These are phyloP conservation scores for Naematelia encephala DNA, from an alignment of 768 basidiomycete genomes.

Conservation along the genomic window DNA sequence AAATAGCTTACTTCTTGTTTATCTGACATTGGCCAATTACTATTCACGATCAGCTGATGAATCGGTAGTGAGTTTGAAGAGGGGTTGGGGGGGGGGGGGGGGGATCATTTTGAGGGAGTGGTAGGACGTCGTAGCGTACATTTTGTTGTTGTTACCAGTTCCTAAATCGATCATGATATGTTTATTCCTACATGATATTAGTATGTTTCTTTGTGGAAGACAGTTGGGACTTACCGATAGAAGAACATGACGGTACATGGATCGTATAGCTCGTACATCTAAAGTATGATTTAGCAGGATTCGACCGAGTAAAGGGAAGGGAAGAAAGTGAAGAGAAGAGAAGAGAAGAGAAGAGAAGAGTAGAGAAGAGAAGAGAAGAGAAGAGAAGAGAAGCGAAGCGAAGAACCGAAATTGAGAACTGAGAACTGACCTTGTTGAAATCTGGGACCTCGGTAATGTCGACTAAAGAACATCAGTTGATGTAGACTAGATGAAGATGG, in stretches of 20 bases:
- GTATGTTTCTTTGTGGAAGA: too few relatives aligned
- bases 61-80: neutral
- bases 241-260: constrained; percentile 97
- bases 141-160: constrained; percentile 99
- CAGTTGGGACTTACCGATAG: constrained; percentile 66
- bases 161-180: constrained; percentile 99
- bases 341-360: too few relatives aligned
- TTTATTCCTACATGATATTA: constrained; percentile 81
- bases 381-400: too few relatives aligned
- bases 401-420: too few relatives aligned
- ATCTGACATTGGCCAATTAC: constrained; percentile 98
- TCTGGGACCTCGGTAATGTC: constrained; percentile 97
- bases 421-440: constrained; percentile 80
- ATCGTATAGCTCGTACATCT: constrained; percentile 99
- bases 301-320: neutral
- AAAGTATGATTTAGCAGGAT: too few relatives aligned
- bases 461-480: constrained; percentile 46
- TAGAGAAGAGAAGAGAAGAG: too few relatives aligned
- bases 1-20: constrained; percentile 77
- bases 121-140: constrained; percentile 57
- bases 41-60: constrained; percentile 45
- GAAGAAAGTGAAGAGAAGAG: too few relatives aligned
- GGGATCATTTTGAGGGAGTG: constrained; percentile 1
- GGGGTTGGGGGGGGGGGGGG: neutral
- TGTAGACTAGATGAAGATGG: too few relatives aligned